phyloP scores from a whole-genome alignment of 2,329 filamentous ascomycete genomes.

The Botryosphaeria dothidea region DNA sequence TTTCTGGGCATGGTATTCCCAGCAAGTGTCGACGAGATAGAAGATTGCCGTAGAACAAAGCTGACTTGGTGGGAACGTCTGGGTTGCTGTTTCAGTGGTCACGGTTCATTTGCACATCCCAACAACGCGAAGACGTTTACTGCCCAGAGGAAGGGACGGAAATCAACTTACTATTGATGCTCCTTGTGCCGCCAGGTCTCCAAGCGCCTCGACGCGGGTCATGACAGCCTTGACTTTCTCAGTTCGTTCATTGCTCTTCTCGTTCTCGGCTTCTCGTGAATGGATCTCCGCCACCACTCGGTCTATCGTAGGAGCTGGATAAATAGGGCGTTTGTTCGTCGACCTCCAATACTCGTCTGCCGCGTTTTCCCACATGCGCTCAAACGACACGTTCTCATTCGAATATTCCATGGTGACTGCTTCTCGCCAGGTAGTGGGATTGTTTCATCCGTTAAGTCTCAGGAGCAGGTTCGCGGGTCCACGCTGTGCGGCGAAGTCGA shows the following conservation, averaged over 20 bases:
- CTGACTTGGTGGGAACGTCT: neutral
- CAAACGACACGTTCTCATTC: neutral
- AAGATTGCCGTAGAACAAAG: neutral
- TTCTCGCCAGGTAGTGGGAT: neutral
- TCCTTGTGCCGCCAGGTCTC: neutral
- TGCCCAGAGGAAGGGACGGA: too few relatives aligned
- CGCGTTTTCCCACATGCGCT: neutral
- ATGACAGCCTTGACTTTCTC: neutral
- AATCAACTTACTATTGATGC: neutral
- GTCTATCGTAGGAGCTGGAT: neutral
- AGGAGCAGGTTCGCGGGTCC: too few relatives aligned
- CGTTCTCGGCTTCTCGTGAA: neutral
- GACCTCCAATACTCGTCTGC: neutral
- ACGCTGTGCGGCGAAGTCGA: too few relatives aligned
- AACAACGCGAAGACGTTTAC: neutral
- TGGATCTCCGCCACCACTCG: neutral
- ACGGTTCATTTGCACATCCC: too few relatives aligned
- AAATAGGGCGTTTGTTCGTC: neutral
- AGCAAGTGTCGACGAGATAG: neutral
- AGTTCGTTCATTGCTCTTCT: neutral
- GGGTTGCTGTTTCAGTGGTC: neutral
- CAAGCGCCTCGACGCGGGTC: neutral
- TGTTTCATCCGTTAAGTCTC: too few relatives aligned
- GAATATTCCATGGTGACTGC: slow-evolving; percentile 24
- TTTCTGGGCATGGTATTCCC: neutral